These are phyloP conservation scores for Phytophthora litchii DNA, from an alignment of 352 stramenopile genomes.

Conservation along the genomic window DNA sequence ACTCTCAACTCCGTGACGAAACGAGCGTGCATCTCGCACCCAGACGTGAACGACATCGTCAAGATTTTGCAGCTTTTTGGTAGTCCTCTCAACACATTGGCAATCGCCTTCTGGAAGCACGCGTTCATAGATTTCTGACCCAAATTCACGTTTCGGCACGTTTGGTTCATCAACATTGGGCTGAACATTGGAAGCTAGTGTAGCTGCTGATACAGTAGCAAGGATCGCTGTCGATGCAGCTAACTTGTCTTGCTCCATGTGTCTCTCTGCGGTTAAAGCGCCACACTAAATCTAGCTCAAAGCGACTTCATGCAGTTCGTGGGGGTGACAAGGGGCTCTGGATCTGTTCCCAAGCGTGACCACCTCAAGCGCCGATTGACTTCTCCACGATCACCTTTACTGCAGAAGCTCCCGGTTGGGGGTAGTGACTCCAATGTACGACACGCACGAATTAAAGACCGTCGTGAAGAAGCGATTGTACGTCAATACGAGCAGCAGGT, in stretches of 20 bases:
- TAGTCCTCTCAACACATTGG: constrained; percentile 39
- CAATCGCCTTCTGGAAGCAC: constrained; percentile 48
- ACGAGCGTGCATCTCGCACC: constrained; percentile 61
- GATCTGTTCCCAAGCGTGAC: constrained; percentile 6
- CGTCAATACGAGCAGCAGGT: constrained; percentile 29
- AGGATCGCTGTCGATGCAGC: constrained; percentile 26
- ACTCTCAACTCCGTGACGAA: constrained; percentile 52
- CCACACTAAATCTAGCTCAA: constrained; percentile 18
- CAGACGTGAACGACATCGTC: constrained; percentile 57
- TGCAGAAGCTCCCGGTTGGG: constrained; percentile 18
- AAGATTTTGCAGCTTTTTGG: constrained; percentile 32
- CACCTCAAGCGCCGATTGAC: constrained; percentile 19
- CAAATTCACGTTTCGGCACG: constrained; percentile 16
- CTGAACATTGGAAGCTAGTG: constrained; percentile 4
- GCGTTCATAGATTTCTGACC: constrained; percentile 45
- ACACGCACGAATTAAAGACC: constrained; percentile 39
- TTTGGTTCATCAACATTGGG: neutral
- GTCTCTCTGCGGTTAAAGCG: constrained; percentile 10
- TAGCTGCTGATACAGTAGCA: constrained; percentile 13
- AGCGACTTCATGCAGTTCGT: constrained; percentile 21
- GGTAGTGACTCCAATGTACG: neutral
- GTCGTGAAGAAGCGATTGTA: constrained; percentile 37
- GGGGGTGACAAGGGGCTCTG: neutral
- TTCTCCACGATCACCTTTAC: constrained; percentile 19
- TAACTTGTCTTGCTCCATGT: constrained; percentile 3